Percentiles rank a stretch among this genome's conserved stretches.
Evolutionary conservation across 306 rosid genomes (phyloP).

Genomic region (Inga laurina): DNA sequence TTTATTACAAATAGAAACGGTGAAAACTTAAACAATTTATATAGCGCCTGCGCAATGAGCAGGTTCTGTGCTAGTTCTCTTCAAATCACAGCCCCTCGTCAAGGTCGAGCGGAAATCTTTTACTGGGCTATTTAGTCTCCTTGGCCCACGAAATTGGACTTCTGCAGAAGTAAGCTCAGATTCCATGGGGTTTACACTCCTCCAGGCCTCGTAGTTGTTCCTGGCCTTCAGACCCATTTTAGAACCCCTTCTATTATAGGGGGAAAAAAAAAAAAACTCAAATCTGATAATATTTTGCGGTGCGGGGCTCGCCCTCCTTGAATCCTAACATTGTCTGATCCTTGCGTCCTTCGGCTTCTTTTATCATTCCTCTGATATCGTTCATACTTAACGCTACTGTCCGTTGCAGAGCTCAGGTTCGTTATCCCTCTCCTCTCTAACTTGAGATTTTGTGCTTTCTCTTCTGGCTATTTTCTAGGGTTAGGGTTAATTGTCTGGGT

Average conservation of each 20-base stretch:
- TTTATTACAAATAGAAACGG: too few species aligned
- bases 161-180: background rate
- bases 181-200: background rate
- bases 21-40: too few species aligned
- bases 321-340: background rate
- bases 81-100: too few species aligned
- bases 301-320: background rate
- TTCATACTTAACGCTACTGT: background rate
- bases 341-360: background rate
- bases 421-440: background rate
- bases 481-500: slow-evolving; percentile 18
- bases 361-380: background rate
- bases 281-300: background rate
- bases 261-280: background rate
- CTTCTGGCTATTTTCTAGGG: background rate
- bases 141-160: background rate
- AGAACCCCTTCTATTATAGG: background rate
- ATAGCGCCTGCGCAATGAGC: too few species aligned
- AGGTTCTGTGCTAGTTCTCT: too few species aligned
- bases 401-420: slow-evolving; percentile 18
- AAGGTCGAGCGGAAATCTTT: background rate
- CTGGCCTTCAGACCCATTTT: background rate
- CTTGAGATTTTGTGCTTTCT: background rate
- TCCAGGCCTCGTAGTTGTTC: background rate
- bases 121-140: background rate